Base-by-base conservation (phyloP, 352 stramenopile genomes). In the Globisporangium orthogonon region DNA sequence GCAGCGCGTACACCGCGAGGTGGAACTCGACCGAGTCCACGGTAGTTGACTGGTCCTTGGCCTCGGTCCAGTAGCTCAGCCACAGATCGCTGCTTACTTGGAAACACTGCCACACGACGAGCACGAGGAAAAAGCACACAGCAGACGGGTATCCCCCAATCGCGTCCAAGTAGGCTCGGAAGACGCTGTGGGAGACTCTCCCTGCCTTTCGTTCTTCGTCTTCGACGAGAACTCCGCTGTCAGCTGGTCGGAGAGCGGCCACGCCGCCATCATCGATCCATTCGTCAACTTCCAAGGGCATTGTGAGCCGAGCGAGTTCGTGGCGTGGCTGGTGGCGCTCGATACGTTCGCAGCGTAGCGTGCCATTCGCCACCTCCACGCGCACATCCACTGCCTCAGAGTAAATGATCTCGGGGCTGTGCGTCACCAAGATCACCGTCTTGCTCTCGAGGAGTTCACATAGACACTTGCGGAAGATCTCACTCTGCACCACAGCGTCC, bases 401-500 rank as follows among this genome's bases (percentile, higher is more conserved):
- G 14, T 15, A 39, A 14, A 78, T 76, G 37, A 77, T 71, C 4
- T 98, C 84, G 2, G 96, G 62, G 43, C 80, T 82, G 70, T 98
- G 96, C 4, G 95, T 98, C 2, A 97, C 90, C 28, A 98, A 66
- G 30, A 98, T 66, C 1, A 98, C 74, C 15, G 83, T 95, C 52
- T 83, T 83, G 63, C 65, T 46, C 29, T 54, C 56, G 14, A 81
- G 57, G 51, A 81, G 56, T n/a, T 63, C 60, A 23, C 66, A 73
- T 18, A 85, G 35, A 35, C 74, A 85, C 64, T 80, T 78, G 9
- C 68, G 33, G 60, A 98, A 98, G 40, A 98, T 75, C 69, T 97
- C 85, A 46, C 83, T 84, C 39, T 90, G 92, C 39, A 98, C 95
- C 63, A 98, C 81, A 23, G 88, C 84, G 62, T 98, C 96, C 1